Base-by-base conservation (phyloP, 495 filamentous ascomycete species). In the Aspergillus mulundensis region DNA sequence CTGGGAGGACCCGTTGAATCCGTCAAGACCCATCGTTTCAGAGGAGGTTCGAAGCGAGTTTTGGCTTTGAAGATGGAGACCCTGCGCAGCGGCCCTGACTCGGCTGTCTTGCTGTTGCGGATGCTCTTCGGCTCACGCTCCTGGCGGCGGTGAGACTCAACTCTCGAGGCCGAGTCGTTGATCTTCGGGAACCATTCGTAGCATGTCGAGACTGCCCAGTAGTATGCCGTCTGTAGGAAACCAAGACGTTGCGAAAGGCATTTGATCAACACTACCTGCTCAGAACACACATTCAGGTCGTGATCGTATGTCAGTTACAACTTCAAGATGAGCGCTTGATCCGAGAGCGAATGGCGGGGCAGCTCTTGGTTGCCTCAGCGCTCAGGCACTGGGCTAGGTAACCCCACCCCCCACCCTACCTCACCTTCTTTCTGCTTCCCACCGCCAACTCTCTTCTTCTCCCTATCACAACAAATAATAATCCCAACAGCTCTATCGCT, bases 331-430 rank as follows among this genome's bases (percentile, higher is more conserved):
- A n/a, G 32, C 32, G 32, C 32, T 36, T 36, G 32, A 36, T 36
- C 32, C 32, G 23, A 28, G 14, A n/a, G 23, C 3, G 12, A 25
- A 46, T 28, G 46, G 30, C n/a, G 46, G 48, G 40, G 50, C 63
- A 63, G 63, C 60, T 60, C 60, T 36, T 11, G 63, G 58, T 57
- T 57, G 25, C 25, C 25, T 28, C 25, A 28, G 8, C 25, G 57
- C 24, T n/a, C 23, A 24, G 43, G 38, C 38, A 15, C n/a, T 2
- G n/a, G 18, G 70, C 68, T 68, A 72, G 70, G 66, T 68, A 72
- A 60, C 61, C 20, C 39, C 54, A 59, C 69, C 53, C 69, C 53
- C 45, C 44, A 55, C 57, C 56, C 57, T 50, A 59, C 45, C 30
- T 66, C 28, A 21, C 62, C 57, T 50, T 59, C 45, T 56, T 59